phyloP scores from a whole-genome alignment of 768 basidiomycete genomes.

The Tulasnella sp. region DNA sequence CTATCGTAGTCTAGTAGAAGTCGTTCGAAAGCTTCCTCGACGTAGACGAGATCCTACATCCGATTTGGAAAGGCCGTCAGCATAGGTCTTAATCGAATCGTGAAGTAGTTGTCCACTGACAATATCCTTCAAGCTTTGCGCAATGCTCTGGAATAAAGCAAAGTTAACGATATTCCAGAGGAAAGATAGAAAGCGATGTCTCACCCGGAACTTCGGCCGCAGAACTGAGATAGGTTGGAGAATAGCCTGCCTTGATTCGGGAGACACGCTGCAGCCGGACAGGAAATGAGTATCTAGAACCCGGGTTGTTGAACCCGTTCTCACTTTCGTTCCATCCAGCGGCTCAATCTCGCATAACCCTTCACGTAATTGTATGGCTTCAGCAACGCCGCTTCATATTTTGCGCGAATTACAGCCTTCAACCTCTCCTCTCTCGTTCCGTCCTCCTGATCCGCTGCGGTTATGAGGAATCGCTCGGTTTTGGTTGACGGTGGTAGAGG shows the following conservation, averaged over 20 bases:
- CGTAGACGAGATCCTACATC: conserved; percentile 85
- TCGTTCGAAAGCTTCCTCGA: conserved; percentile 97
- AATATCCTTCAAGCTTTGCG: conserved; percentile 78
- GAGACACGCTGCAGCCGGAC: conserved; percentile 68
- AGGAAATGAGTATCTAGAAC: not conserved
- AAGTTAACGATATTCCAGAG: not conserved
- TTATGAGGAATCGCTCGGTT: conserved; percentile 87
- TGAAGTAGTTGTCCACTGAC: conserved; percentile 49
- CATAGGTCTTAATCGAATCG: not conserved
- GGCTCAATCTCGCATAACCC: conserved; percentile 85
- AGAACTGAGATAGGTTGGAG: conserved; percentile 84
- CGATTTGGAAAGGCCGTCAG: conserved; percentile 28
- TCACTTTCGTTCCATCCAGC: conserved; percentile 96
- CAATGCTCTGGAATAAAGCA: not conserved
- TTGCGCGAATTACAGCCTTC: conserved; percentile 89
- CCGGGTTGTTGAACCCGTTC: conserved; percentile 35
- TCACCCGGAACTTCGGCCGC: conserved; percentile 80
- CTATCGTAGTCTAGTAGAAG: conserved; percentile 94
- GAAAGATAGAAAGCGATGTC: conserved; percentile 37
- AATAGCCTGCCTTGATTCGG: conserved; percentile 90
- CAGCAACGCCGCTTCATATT: conserved; percentile 93
- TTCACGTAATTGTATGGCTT: conserved; percentile 98
- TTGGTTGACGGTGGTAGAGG: conserved; percentile 75
- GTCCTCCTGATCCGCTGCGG: conserved; percentile 91
- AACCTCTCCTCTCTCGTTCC: conserved; percentile 89